Base-by-base conservation (phyloP, 139 green algal genomes). In the Astrephomene gubernaculifera region DNA sequence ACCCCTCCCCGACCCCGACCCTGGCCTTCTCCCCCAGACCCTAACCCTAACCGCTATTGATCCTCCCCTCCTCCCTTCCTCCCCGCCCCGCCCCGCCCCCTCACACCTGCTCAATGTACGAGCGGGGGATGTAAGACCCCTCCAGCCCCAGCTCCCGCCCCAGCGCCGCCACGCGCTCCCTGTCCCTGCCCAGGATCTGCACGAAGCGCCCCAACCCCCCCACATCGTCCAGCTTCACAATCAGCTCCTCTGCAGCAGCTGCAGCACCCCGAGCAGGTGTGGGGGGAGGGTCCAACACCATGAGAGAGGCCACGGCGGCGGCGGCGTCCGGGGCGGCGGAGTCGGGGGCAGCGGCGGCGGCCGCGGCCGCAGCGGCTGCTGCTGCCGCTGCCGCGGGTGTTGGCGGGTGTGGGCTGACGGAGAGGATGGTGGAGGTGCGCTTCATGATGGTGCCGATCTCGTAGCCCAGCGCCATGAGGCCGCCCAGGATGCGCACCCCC, bases 391-490 rank as follows among this genome's bases (percentile, higher is more conserved):
- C 33, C 27, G n/a, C 64, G 31, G 33, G 8, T 71, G 64, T 7
- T 71, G 64, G 9, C 22, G 57, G 19, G 12, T 12, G 49, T 57
- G 49, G 2, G 65, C 33, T 39, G 65, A 84, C 31, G 27, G 78
- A 33, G 4, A 87, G 67, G 52, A 85, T 93, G 19, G 91, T 84
- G 45, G 84, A 91, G 31, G 84, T 94, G 52, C 97, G 94, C 43
- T 94, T 93, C 93, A 99, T 95, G 90, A 99, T 98, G 70, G 92
- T 94, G 41, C 76, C 95, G n/a, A 99, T 98, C 86, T 97, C 90
- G 86, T 99, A 99, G 38, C 97, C 97, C 71, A 99, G 92, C n/a
- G 97, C 94, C 96, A 99, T 98, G 33, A 99, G 94, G 17, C 97
- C 97, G 24, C 97, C 97, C 72, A 99, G 89, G 72, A 99, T 95